A percentile compares a stretch with the other conserved stretches of the same genome.
Evolutionary conservation across 768 basidiomycete species (phyloP).

Genomic region (Pholiota molesta): DNA sequence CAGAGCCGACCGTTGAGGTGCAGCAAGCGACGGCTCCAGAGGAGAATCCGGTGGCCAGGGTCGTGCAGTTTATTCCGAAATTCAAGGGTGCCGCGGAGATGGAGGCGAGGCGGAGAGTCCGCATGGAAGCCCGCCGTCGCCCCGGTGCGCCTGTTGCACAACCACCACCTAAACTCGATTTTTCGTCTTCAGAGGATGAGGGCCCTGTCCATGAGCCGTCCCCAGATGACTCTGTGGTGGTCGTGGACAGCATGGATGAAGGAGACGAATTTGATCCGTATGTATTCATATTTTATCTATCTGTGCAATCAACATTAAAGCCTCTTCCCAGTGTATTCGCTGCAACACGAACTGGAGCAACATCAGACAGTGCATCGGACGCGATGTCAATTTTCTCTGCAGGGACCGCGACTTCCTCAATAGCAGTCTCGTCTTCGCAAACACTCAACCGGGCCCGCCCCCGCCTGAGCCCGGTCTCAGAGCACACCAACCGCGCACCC

Average conservation of each 20-base stretch:
- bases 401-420: slow-evolving; percentile 54
- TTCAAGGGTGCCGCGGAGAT: slow-evolving; percentile 88
- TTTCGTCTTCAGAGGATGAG: slow-evolving; percentile 60
- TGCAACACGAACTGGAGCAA: slow-evolving; percentile 52
- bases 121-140: slow-evolving; percentile 68
- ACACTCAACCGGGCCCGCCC: slow-evolving; percentile 42
- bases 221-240: slow-evolving; percentile 33
- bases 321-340: slow-evolving; percentile 61
- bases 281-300: slow-evolving; percentile 26
- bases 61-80: slow-evolving; percentile 68
- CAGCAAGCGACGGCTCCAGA: slow-evolving; percentile 45
- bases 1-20: slow-evolving; percentile 40
- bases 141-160: slow-evolving; percentile 33
- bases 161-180: slow-evolving; percentile 37
- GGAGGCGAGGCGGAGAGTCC: slow-evolving; percentile 68
- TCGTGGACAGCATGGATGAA: slow-evolving; percentile 55
- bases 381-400: slow-evolving; percentile 60
- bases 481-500: slow-evolving; percentile 37
- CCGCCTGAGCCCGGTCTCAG: slow-evolving; percentile 67
- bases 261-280: slow-evolving; percentile 84
- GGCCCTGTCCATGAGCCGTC: slow-evolving; percentile 29
- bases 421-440: slow-evolving; percentile 50
- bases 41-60: slow-evolving; percentile 51
- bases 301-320: not conserved
- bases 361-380: slow-evolving; percentile 69